Base-by-base conservation (phyloP, 495 filamentous ascomycete species). In the Xanthoparmelia taractica region DNA sequence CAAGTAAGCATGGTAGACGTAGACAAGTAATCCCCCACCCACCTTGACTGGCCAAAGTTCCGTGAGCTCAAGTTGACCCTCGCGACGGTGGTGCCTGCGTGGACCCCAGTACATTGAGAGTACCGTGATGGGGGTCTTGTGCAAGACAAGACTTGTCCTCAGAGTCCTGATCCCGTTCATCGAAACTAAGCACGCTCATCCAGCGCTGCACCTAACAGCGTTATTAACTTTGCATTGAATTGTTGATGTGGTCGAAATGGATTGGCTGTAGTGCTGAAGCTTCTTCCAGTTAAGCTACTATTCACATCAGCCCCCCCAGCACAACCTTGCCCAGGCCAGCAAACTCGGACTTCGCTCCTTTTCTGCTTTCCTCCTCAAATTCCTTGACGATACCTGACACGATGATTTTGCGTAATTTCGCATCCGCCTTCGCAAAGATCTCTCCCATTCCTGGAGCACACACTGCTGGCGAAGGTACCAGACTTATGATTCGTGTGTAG, bases 381-480 rank as follows among this genome's bases (percentile, higher is more conserved):
- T 99, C 95, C 66, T 89, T 87, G 33, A 96, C 84, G 10, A 94
- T 84, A 4, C 86, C 87, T 55, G 86, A 83, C 3, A 99, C 82
- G 62, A 99, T 87, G 48, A 96, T 83, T 74, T 96, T 97, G 59
- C 91, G 78, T 8, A 99, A 76, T 66, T 81, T 88, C 18, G 84
- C 80, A 74, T 99, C 94, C 3, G 91, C 91, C 74, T 97, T 97
- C 27, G 84, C 82, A 62, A 99, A 99, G 52, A 89, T 74, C 70
- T 97, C 94, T 6, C 78, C 80, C 0, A 96, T 83, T 8, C 76
- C 74, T 7, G 81, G 78, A 11, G 71, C 74, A 61, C 90, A 91
- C 50, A 85, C 78, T 5, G 83, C 77, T 4, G 92, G 84, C 1
- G 82, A 81, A 34, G 84, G 77, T 47, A 97, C 77, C 57, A 97